Base-by-base conservation (phyloP, 2,329 filamentous ascomycete species). In the Penicillium verrucosum region DNA sequence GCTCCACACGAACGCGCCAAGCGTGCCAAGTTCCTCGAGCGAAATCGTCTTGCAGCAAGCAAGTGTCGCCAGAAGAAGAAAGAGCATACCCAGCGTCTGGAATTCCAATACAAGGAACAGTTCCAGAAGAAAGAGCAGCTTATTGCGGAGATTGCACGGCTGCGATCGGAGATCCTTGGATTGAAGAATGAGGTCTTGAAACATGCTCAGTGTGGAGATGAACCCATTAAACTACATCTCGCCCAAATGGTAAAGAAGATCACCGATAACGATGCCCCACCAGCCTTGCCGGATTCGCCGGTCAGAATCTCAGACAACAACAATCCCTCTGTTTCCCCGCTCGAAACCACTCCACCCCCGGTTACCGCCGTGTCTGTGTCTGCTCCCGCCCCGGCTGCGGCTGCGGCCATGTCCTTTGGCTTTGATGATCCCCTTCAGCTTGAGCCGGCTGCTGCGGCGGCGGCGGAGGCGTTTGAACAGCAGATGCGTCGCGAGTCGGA, bases 51-150 rank as follows among this genome's bases (percentile, higher is more conserved):
- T 1, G 83, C 83, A 2, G 83, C 83, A 5, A 82, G 81, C 67
- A 85, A 85, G 62, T 85, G 83, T 68, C 80, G 83, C n/a, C 79
- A 82, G 64, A 85, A 85, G 75, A 85, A 85, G 72, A 85, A 85
- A 70, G 80, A 82, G 58, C 82, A 82, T 64, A 81, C 79, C 36
- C 74, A 79, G 54, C 66, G 75, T 37, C 77, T 85, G 14, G 82
- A 85, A 60, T 71, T 55, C 11, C 65, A 63, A 3, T 75, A 65
- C 57, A 71, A 73, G 27, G 69, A 74, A 42, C 68, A 73, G 18
- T 73, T 72, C 5, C 65, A 71, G 25, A 70, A 70, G 50, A 74
- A 72, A 43, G 62, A 67, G 21, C 34, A 55, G 10, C 66, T 78
- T 5, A 61, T 69, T 27, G 46, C 60, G 6, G 69, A 75, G 56